Base-by-base conservation (phyloP, 2,329 filamentous ascomycete species). In the Chaetomiaceae sp. region DNA sequence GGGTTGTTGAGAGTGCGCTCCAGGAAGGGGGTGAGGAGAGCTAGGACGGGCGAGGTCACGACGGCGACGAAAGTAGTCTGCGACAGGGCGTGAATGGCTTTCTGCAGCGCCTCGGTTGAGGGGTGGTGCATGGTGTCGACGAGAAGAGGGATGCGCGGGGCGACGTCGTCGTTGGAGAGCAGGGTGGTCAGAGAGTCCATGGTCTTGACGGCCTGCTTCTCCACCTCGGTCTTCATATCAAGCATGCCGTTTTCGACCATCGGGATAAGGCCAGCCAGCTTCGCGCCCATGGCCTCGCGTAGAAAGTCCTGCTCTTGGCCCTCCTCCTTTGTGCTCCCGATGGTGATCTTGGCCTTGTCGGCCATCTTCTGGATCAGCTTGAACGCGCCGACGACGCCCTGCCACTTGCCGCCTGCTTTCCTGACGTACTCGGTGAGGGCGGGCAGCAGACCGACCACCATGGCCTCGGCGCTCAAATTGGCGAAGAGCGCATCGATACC, bases 31-130 rank as follows among this genome's bases (percentile, higher is more conserved):
- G 94, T 99, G 51, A 99, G 80, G 51, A 99, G 84, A 16, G 94
- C 94, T 53, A 99, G 82, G 5, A 97, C 92, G 9, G 94, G 94
- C 8, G 92, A 96, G 11, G 90, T 96, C 63, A 99, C 94, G 59
- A 95, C 81, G 51, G 94, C 91, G 48, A 99, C 94, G 63, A 99
- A 99, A n/a, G 94, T 99, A 10, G 94, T 99, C 75, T 95, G 90
- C 4, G 91, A 96, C 41, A 99, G 79, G 41, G 91, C 94, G 67
- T 96, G 94, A 60, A 99, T 97, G 29, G 94, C 91, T 76, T 96
- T 96, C 69, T 96, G 89, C 51, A 95, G 80, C 25, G 87, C 90
- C 70, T 95, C 84, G 13, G 88, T 78, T 10, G 90, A 96, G 5
- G 94, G 94, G 64, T 96, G 85, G 69, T 96, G 89, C 86, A 99